A percentile compares a stretch with the other conserved stretches of the same genome.
These are phyloP conservation scores for Agaricus subrufescens DNA, from an alignment of 768 basidiomycete species.

Conservation along the genomic window DNA sequence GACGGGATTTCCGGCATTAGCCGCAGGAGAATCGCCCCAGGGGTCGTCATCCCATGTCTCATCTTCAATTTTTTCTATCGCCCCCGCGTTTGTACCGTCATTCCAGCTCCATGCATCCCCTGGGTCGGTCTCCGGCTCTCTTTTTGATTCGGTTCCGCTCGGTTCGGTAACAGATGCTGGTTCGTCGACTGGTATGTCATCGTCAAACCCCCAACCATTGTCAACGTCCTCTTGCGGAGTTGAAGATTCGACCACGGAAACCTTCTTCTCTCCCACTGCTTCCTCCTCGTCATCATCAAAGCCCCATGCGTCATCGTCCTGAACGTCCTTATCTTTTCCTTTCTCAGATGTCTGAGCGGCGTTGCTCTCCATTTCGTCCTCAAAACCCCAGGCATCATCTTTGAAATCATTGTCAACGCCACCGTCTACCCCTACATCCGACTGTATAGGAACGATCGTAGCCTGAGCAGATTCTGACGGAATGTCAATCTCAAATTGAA, in stretches of 20 bases:
- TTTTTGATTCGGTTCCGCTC: constrained; percentile 10
- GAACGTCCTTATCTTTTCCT: constrained; percentile 16
- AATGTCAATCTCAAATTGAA: constrained; percentile 35
- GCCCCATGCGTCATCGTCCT: constrained; percentile 42
- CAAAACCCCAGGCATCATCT: constrained; percentile 30
- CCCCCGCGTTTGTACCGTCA: constrained; percentile 37
- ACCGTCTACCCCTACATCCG: constrained; percentile 14
- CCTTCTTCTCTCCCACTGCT: not conserved
- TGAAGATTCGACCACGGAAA: not conserved
- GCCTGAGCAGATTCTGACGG: constrained; percentile 24
- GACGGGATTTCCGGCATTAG: constrained; percentile 18
- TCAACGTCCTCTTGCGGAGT: constrained; percentile 29
- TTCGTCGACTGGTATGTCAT: constrained; percentile 20
- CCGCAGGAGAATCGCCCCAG: constrained; percentile 48
- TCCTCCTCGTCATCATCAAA: constrained; percentile 35
- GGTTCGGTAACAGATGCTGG: constrained; percentile 11
- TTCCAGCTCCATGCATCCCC: constrained; percentile 79
- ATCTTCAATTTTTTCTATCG: constrained; percentile 25
- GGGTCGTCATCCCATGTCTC: constrained; percentile 65
- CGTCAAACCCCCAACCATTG: constrained; percentile 50
- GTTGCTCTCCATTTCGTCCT: constrained; percentile 15
- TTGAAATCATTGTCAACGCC: constrained; percentile 36
- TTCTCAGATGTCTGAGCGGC: constrained; percentile 11
- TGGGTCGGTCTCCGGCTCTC: constrained; percentile 35
- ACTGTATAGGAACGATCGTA: constrained; percentile 25